Conservation (phyloP, 202 grass and related monocot species). For the Cymbopogon flexuosus region DNA sequence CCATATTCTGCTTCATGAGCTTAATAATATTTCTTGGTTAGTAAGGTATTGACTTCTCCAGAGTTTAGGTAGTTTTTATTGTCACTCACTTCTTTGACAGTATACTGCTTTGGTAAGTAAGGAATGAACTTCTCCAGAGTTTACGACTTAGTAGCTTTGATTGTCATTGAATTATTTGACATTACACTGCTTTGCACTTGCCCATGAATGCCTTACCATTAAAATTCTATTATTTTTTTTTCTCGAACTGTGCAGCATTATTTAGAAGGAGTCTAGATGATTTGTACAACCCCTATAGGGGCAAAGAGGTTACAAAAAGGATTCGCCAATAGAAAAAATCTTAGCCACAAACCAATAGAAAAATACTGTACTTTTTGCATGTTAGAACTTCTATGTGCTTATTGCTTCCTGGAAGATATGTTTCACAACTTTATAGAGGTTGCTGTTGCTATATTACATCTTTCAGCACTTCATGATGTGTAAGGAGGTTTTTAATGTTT, state of each 20-base stretch:
- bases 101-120: neutral
- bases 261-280: neutral
- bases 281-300: neutral
- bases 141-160: neutral
- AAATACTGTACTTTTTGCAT: neutral
- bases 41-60: neutral
- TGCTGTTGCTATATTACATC: neutral
- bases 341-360: neutral
- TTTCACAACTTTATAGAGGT: neutral
- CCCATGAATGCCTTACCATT: neutral
- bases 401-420: neutral
- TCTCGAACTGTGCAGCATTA: neutral
- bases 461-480: neutral
- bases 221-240: conserved; percentile 20
- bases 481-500: conserved; percentile 12
- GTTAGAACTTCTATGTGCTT: neutral
- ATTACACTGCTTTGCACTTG: neutral
- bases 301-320: neutral
- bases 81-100: neutral
- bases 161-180: neutral
- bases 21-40: neutral
- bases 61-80: neutral
- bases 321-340: neutral
- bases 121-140: neutral
- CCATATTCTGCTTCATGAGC: neutral